Percentiles rank a stretch among this genome's conserved stretches.
Evolutionary conservation across 139 green algal genomes (phyloP).

Genomic region (Astrephomene gubernaculifera): DNA sequence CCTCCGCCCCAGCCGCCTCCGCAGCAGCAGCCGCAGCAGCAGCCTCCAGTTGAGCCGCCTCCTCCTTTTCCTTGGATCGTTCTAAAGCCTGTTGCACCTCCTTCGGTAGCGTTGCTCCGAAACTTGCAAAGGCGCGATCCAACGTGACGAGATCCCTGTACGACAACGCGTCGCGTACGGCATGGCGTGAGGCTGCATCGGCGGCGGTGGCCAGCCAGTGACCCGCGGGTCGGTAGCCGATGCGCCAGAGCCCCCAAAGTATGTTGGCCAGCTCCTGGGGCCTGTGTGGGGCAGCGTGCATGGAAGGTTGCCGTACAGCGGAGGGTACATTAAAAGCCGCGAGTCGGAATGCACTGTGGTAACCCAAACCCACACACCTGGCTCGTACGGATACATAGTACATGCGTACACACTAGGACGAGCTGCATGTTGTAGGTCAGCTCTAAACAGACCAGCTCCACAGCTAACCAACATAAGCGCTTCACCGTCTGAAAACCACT

Average conservation of each 20-base stretch:
- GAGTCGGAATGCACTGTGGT: not conserved
- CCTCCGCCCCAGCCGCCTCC: not conserved
- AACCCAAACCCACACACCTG: not conserved
- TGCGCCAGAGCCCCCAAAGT: constrained; percentile 22
- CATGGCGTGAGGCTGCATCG: not conserved
- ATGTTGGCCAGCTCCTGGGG: constrained; percentile 39
- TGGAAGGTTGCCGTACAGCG: not conserved
- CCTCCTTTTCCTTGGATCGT: not conserved
- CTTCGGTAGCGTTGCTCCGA: not conserved
- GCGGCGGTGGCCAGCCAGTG: constrained; percentile 4
- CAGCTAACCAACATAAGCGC: too few relatives aligned
- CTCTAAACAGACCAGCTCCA: not conserved
- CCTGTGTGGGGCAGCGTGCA: not conserved
- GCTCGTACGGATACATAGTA: not conserved
- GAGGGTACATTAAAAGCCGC: not conserved
- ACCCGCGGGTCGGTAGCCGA: not conserved
- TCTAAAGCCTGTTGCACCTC: not conserved
- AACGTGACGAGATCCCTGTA: constrained; percentile 8
- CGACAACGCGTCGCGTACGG: not conserved
- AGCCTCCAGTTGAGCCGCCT: not conserved
- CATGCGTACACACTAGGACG: not conserved
- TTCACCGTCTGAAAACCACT: too few relatives aligned
- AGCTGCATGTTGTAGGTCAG: not conserved
- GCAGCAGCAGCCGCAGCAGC: not conserved
- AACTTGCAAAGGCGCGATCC: not conserved